Evolutionary conservation across 495 filamentous ascomycete species (phyloP), one percentile per base, ranked within the genome.

Genomic region (Mycothermus thermophilus): DNA sequence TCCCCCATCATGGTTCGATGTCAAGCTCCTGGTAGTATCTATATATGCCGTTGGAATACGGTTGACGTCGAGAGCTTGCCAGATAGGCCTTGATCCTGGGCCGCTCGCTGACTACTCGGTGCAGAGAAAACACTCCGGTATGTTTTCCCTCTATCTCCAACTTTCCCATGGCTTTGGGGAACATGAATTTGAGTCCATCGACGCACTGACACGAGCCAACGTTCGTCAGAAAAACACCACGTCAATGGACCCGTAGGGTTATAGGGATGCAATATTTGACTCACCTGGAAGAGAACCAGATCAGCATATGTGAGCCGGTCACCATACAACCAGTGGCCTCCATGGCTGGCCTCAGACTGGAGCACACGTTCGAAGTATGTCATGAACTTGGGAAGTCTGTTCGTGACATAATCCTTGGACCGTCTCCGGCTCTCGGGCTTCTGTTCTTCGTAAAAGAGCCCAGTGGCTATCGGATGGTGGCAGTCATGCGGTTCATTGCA

Each of bases 361-460:
- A 81, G 47, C 30, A 77, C 72, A 0, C 72, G 50, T 54, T 80
- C 64, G 38, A 80, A 80, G 46, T 75, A 80, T 4, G 54, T 59
- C 27, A 80, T 46, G 44, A 72, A 80, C 51, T 80, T 81, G 7
- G 78, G 76, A 6, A 81, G 43, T 3, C 78, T 60, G n/a, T 48
- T 64, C 32, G 63, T 51, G 4, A 71, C 52, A 26, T 71, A 75
- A 40, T 78, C 65, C 34, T 55, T 48, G 5, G 64, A 51, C 41
- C 55, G 64, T 21, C 58, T 52, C 44, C 65, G 52, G 21, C 69
- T 59, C 46, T 78, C 76, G 1, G 53, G 57, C 44, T 74, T 78
- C 55, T 83, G 77, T 19, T 80, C 73, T 38, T 80, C 76, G 41
- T 80, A 83, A 40, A 76, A 79, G 18, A 66, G 42, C 4, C 43